Evolutionary conservation across 768 basidiomycete genomes (phyloP), one percentile per base, ranked within the genome.

Genomic region (Hydnomerulius pinastri): DNA sequence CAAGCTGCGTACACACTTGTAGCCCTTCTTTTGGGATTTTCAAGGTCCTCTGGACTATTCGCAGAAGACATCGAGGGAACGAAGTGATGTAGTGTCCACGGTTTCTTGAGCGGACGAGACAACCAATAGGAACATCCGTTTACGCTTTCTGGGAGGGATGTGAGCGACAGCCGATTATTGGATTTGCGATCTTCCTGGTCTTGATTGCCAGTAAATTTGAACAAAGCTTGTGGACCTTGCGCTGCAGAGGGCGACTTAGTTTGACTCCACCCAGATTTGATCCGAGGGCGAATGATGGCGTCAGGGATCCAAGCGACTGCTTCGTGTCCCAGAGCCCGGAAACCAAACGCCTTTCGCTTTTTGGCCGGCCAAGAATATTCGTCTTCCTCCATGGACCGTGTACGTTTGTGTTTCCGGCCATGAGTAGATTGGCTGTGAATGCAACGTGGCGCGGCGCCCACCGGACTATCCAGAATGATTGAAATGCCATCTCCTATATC

Each of bases 91-190:
- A n/a, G 24, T 11, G 17, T 40, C 43, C 28, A 12, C 21, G 33
- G 21, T 15, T 21, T 39, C n/a, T 43, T 37, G 40, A 51, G 30
- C 15, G 49, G 24, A 8, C 52, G 48, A 13, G 52, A 39, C 24
- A 54, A 30, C 52, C 52, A 54, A 20, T 6, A 41, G 23, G 51
- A 12, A 23, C 24, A 24, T 28, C 40, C 12, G 11, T 37, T 29
- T 1, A 23, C 12, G 3, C 9, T 24, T 8, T 33, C 24, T 15
- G 38, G 40, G 18, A 47, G 33, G 43, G 43, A 29, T 7, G 43
- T n/a, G 17, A 36, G 12, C 28, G 30, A 18, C 13, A 23, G 6
- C 8, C n/a, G 17, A 28, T 24, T 18, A 25, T 25, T 7, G 20
- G 5, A 21, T 17, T 13, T 7, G n/a, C 12, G 18, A 23, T 42